Percentiles rank a stretch among this genome's conserved stretches.
phyloP scores from a whole-genome alignment of 768 basidiomycete species.

The Leccinum rimulosum region DNA sequence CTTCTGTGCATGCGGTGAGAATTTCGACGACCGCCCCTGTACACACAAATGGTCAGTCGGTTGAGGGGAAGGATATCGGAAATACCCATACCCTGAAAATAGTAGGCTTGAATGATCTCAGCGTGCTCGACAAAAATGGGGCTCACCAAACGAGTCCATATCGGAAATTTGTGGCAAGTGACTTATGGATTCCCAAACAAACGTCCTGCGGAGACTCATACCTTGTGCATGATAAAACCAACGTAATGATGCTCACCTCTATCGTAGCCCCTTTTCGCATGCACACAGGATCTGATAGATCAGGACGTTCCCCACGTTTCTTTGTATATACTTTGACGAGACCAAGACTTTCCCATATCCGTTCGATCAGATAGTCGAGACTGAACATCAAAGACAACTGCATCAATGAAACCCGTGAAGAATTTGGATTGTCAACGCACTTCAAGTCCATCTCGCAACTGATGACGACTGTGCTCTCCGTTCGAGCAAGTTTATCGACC shows the following conservation, averaged over 20 bases:
- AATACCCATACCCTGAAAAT: slow-evolving; percentile 25
- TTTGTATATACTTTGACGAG: slow-evolving; percentile 96
- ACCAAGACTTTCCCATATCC: slow-evolving; percentile 76
- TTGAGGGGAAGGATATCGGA: not conserved
- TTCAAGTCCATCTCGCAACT: slow-evolving; percentile 95
- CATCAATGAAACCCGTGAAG: not conserved
- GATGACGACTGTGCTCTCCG: slow-evolving; percentile 88
- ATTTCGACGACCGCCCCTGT: slow-evolving; percentile 92
- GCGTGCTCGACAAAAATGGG: not conserved
- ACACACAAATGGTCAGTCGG: not conserved
- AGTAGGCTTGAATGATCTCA: slow-evolving; percentile 5
- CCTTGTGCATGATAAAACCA: not conserved
- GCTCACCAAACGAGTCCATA: slow-evolving; percentile 91
- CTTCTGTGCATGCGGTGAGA: slow-evolving; percentile 91
- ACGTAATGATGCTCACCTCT: slow-evolving; percentile 49
- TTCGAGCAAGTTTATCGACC: slow-evolving; percentile 78
- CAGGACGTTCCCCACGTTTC: slow-evolving; percentile 92
- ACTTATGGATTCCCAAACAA: slow-evolving; percentile 90
- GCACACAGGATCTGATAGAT: slow-evolving; percentile 88
- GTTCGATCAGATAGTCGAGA: slow-evolving; percentile 69
- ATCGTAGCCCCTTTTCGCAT: slow-evolving; percentile 90
- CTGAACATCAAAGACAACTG: slow-evolving; percentile 33
- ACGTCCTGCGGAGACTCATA: slow-evolving; percentile 52
- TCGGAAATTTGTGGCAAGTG: slow-evolving; percentile 86
- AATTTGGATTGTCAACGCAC: slow-evolving; percentile 37